Percentiles rank a stretch among this genome's conserved stretches.
Conservation (phyloP, 768 basidiomycete species). For the Rhizopogon rudus region DNA sequence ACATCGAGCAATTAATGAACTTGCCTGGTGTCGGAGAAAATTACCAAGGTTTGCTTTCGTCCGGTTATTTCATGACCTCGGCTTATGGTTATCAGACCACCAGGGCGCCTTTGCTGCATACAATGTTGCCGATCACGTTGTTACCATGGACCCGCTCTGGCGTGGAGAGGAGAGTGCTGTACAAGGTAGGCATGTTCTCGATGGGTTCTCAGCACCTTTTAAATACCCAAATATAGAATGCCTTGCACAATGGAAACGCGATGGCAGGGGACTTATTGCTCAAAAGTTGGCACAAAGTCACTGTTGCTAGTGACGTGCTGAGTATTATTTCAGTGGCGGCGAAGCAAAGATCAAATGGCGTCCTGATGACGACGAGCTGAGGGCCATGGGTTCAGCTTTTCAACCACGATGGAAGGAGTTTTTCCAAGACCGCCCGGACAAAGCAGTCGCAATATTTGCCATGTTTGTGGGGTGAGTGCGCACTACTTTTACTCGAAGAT, state of each 20-base stretch:
- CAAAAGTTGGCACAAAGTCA: slow-evolving; percentile 41
- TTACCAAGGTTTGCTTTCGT: slow-evolving; percentile 39
- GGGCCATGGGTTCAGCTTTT: slow-evolving; percentile 44
- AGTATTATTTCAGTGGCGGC: slow-evolving; percentile 31
- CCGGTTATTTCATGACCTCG: not conserved
- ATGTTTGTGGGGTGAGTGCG: slow-evolving; percentile 34
- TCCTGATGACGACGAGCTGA: slow-evolving; percentile 44
- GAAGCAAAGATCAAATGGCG: slow-evolving; percentile 56
- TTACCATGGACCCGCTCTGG: slow-evolving; percentile 46
- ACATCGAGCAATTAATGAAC: slow-evolving; percentile 49
- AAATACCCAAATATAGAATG: slow-evolving; percentile 20
- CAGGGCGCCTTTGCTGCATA: slow-evolving; percentile 27
- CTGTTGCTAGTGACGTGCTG: not conserved
- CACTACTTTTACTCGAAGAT: not conserved
- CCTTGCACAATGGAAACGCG: slow-evolving; percentile 26
- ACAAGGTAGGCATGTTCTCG: slow-evolving; percentile 29
- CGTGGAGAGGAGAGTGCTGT: slow-evolving; percentile 33
- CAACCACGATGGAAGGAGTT: slow-evolving; percentile 42
- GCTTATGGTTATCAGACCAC: slow-evolving; percentile 20
- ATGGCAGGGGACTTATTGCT: slow-evolving; percentile 45
- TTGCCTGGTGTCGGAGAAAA: slow-evolving; percentile 81
- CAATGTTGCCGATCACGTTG: slow-evolving; percentile 36
- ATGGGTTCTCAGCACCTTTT: slow-evolving; percentile 9
- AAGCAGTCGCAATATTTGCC: slow-evolving; percentile 45
- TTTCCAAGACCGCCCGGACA: slow-evolving; percentile 48